Evolutionary conservation across 2,329 filamentous ascomycete genomes (phyloP), one percentile per base, ranked within the genome.

Genomic region (Aspergillus spinulosporus): DNA sequence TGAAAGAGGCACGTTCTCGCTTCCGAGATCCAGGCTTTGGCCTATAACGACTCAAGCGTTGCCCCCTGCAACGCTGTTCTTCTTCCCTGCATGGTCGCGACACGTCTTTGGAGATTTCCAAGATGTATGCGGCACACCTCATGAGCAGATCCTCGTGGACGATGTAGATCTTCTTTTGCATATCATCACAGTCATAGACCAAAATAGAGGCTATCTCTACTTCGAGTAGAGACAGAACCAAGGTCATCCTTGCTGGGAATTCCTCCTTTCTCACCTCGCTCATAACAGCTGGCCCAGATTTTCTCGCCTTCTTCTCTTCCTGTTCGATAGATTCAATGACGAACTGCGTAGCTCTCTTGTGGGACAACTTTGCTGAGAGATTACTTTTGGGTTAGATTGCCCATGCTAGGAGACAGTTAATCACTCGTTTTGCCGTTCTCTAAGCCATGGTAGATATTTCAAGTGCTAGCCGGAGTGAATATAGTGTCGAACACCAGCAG

Each of bases 121-220:
- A 77, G 29, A 78, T 72, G 64, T 86, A 82, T 8, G 71, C 73
- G 0, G 82, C 79, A 63, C 83, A 78, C 0, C 79, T 84, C 49
- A 83, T 72, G 43, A 72, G 72, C 0, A 77, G 72, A 46, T 78
- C 72, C n/a, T 69, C 66, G 7, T 86, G 72, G 57, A 81, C 71
- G 1, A 76, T 76, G 28, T 74, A 74, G 63, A 86, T 84, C 72
- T 86, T 85, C 65, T 74, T 77, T 46, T 84, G 79, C 11, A 86
- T 66, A 49, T 82, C 81, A 60, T 85, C 79, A 68, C 83, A 86
- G 59, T 86, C 82, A 64, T 73, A 85, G 32, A 86, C 71, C 1
- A 72, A 68, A 5, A 85, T 81, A 0, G 56, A 63, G 34, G 76
- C 73, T 0, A 68, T 64, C 0, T 75, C 76, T 66, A 86, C 82